These are phyloP conservation scores for Candida methanosorbosa DNA, from an alignment of 805 yeast genomes.

Conservation along the genomic window DNA sequence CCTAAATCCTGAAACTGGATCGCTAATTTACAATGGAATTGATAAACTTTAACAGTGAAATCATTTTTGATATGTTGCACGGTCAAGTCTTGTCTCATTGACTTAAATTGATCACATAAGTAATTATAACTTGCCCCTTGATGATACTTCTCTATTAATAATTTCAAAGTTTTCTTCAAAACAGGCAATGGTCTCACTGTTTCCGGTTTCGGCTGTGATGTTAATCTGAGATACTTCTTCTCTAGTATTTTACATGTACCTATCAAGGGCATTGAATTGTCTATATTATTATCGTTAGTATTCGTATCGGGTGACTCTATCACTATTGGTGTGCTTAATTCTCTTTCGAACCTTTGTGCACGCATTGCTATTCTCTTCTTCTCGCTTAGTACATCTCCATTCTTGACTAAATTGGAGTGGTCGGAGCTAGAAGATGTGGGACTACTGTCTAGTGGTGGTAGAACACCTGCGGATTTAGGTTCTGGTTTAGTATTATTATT, in stretches of 20 bases:
- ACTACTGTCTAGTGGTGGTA: no score
- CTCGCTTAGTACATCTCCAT: not conserved
- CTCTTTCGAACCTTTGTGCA: slow-evolving; percentile 39
- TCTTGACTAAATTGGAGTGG: no score
- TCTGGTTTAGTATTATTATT: slow-evolving; percentile 2
- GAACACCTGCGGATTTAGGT: no score
- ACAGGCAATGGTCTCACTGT: slow-evolving; percentile 67
- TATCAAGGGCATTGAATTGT: slow-evolving; percentile 23
- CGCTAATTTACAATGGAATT: slow-evolving; percentile 81
- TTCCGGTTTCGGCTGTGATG: slow-evolving; percentile 86
- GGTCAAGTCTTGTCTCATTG: slow-evolving; percentile 86
- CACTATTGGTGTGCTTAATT: slow-evolving; percentile 13
- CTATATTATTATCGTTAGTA: slow-evolving; percentile 3
- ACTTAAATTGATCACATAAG: slow-evolving; percentile 82
- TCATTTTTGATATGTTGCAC: slow-evolving; percentile 80
- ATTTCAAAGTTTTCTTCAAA: slow-evolving; percentile 46
- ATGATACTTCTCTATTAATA: slow-evolving; percentile 44
- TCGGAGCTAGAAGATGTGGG: no score
- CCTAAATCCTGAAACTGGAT: slow-evolving; percentile 79
- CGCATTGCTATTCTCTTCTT: slow-evolving; percentile 37
- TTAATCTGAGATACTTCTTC: slow-evolving; percentile 72
- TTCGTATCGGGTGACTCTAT: slow-evolving; percentile 6
- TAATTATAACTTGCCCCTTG: slow-evolving; percentile 59
- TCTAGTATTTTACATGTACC: slow-evolving; percentile 66
- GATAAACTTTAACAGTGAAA: slow-evolving; percentile 74